Base-by-base conservation (phyloP, 371 early-diverging fungal species). In the Zancudomyces culisetae region DNA sequence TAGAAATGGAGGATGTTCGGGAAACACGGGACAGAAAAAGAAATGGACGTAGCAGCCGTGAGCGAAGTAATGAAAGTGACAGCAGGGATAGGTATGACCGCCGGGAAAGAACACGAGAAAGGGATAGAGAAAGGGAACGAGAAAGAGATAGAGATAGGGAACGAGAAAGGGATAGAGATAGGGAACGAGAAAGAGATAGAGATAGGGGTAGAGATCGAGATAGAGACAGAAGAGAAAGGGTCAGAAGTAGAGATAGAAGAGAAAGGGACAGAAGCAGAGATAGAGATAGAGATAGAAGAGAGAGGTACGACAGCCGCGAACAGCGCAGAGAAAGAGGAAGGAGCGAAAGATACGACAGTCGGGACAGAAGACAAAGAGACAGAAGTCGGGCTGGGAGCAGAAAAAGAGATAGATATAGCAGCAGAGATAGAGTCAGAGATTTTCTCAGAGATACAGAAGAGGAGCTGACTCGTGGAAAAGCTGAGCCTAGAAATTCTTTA, bases 401-500 rank as follows among this genome's bases (percentile, higher is more conserved):
- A 35, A 47, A 20, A 42, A 41, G 23, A 40, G 48, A 46, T 40
- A 55, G 20, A 27, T 53, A 21, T 53, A 13, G 39, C 54, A 51
- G 13, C 47, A 57, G 42, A 45, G 39, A 43, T 50, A 54, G 3
- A 45, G n/a, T 19, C 23, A 18, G 20, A 6, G 28, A 28, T 21
- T 41, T 28, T 52, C 55, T 42, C 51, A 46, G 56, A 52, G 53
- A 56, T 19, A 15, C 1, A 50, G 43, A 22, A 48, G 54, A 27
- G 30, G 49, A 26, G 50, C 45, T 20, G 27, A 45, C 15, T 45
- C 52, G 4, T 15, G 39, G 2, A 26, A 42, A 24, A 43, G 55
- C 29, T 60, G 82, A 53, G 81, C 84, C 24, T 81, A 77, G 45
- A 40, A 80, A 83, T 19, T 83, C 84, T 13, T 74, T 72, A 19